Evolutionary conservation across 139 green algal species (phyloP).

Genomic region (Coelastrella sp.): DNA sequence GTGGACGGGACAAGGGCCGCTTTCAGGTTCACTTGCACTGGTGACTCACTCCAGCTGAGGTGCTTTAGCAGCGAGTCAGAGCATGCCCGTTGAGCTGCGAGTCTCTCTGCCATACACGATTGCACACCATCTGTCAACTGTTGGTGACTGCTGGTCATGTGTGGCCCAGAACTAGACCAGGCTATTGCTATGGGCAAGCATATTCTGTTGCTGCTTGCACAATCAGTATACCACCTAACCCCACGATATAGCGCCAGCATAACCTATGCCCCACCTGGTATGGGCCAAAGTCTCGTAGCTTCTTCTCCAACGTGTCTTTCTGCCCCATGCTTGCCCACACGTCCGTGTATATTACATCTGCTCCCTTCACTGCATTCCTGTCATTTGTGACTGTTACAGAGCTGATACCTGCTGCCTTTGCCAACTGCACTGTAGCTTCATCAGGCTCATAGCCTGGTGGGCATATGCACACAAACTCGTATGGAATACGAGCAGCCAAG

Average conservation of each 20-base stretch:
- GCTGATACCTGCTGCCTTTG: conserved; percentile 65
- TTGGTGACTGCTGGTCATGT: too few species aligned
- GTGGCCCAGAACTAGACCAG: too few species aligned
- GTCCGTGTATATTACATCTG: conserved; percentile 98
- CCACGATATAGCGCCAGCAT: neutral
- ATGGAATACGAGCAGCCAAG: conserved; percentile 85
- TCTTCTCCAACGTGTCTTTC: conserved; percentile 93
- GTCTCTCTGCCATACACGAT: too few species aligned
- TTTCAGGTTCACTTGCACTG: too few species aligned
- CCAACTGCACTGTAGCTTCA: conserved; percentile 80
- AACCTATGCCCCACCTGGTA: conserved; percentile 83
- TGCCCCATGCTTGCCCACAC: conserved; percentile 99
- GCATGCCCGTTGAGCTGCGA: too few species aligned
- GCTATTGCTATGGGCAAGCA: too few species aligned
- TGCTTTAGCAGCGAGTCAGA: too few species aligned
- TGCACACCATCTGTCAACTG: too few species aligned
- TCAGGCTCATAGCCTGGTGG: conserved; percentile 95
- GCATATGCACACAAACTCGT: conserved; percentile 96
- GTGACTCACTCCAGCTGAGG: too few species aligned
- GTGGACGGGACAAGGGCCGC: too few species aligned
- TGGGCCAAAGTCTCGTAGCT: conserved; percentile 85
- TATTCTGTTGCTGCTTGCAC: neutral
- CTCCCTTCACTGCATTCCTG: conserved; percentile 85
- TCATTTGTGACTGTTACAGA: conserved; percentile 60
- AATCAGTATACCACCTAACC: neutral